Conservation (phyloP, 441 rosid genomes). For the Populus hybrid region DNA sequence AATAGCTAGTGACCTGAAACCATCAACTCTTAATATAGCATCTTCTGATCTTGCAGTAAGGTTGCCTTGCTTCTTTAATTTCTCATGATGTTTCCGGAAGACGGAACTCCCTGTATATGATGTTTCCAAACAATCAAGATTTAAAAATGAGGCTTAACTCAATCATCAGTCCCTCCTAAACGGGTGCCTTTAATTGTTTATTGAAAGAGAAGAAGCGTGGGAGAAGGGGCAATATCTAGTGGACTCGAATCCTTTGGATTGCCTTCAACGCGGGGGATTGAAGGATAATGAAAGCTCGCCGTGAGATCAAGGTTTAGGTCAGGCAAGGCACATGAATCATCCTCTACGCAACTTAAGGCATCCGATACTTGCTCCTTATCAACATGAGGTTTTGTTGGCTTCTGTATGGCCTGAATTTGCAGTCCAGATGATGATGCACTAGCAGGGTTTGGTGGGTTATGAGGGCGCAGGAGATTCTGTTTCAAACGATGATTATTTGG, state of each 20-base stretch:
- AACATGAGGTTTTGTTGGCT: background rate
- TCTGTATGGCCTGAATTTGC: background rate
- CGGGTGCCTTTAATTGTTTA: background rate
- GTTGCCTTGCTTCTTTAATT: background rate
- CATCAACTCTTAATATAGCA: background rate
- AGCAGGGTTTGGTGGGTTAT: slow-evolving; percentile 19
- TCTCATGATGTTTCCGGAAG: background rate
- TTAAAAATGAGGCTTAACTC: background rate
- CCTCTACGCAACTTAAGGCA: slow-evolving; percentile 35
- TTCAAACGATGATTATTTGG: slow-evolving; percentile 68
- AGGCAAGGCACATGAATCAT: slow-evolving; percentile 31
- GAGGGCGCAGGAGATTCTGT: slow-evolving; percentile 29
- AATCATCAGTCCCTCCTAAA: background rate
- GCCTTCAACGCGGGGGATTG: slow-evolving; percentile 16
- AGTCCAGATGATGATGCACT: slow-evolving; percentile 33
- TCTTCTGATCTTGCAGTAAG: background rate
- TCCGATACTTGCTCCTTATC: slow-evolving; percentile 30
- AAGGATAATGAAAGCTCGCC: slow-evolving; percentile 22
- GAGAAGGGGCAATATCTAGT: slow-evolving; percentile 18
- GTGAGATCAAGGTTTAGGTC: slow-evolving; percentile 56
- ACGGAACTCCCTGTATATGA: background rate
- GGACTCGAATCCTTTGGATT: slow-evolving; percentile 10
- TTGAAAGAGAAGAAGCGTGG: slow-evolving; percentile 42
- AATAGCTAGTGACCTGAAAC: background rate
- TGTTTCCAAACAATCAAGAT: slow-evolving; percentile 3